A percentile compares a stretch with the other conserved stretches of the same genome.
Conservation (phyloP, 139 green algal genomes). For the Tetradesmus lagerheimii region DNA sequence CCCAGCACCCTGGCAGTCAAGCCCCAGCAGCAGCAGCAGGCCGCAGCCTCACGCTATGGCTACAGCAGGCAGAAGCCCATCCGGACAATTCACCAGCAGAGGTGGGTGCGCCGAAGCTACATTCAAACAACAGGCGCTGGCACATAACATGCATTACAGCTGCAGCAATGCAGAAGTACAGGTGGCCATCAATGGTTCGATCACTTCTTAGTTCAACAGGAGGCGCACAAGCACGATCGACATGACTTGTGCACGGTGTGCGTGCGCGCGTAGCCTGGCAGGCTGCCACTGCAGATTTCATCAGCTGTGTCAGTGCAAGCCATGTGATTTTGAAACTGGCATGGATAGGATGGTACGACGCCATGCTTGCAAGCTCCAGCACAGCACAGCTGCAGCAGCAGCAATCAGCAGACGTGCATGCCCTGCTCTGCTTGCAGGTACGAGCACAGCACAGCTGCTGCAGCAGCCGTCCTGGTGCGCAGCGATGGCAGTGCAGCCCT, state of each 20-base stretch:
- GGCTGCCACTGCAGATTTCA: not conserved
- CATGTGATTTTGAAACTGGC: too few species aligned
- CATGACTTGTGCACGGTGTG: not conserved
- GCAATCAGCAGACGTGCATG: too few species aligned
- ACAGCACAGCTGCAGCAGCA: too few species aligned
- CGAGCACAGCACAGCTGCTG: too few species aligned
- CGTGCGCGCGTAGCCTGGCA: not conserved
- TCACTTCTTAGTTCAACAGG: too few species aligned
- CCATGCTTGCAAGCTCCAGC: too few species aligned
- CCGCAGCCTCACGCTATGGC: not conserved
- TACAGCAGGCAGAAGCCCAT: not conserved
- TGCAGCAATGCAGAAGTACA: too few species aligned
- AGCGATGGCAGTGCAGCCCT: constrained; percentile 29
- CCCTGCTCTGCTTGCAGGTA: constrained; percentile 25
- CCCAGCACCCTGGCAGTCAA: constrained; percentile 15
- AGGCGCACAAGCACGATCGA: too few species aligned
- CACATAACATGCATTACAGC: not conserved
- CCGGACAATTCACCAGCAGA: not conserved
- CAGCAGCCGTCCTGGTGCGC: constrained; percentile 18
- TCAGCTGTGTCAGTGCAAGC: too few species aligned
- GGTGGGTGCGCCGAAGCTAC: not conserved
- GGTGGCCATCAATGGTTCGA: too few species aligned
- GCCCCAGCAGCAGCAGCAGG: not conserved
- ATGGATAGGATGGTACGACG: too few species aligned
- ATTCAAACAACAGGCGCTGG: too few species aligned